These are phyloP conservation scores for Astraeus odoratus DNA, from an alignment of 768 basidiomycete genomes.

Conservation along the genomic window DNA sequence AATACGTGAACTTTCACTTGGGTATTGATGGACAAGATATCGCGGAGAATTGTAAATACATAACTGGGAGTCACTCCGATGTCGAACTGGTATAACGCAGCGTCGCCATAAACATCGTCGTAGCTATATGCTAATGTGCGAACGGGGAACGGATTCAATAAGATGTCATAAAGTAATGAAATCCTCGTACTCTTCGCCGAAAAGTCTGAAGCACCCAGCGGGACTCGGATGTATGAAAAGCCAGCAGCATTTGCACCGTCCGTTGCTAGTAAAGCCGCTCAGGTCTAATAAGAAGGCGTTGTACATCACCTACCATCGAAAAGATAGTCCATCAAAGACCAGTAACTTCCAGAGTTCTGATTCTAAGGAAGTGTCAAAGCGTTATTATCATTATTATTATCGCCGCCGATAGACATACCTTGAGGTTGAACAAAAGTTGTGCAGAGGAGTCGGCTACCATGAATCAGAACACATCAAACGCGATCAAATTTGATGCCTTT, in stretches of 20 bases:
- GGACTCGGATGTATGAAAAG: slow-evolving; percentile 60
- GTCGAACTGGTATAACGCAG: slow-evolving; percentile 49
- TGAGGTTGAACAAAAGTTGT: slow-evolving; percentile 50
- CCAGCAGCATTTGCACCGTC: slow-evolving; percentile 61
- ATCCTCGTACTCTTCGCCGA: slow-evolving; percentile 43
- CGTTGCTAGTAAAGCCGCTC: slow-evolving; percentile 30
- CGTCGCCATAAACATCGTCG: slow-evolving; percentile 58
- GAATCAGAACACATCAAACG: slow-evolving; percentile 2
- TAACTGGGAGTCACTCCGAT: slow-evolving; percentile 53
- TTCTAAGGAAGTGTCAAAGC: slow-evolving; percentile 26
- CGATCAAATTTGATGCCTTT: slow-evolving; percentile 9
- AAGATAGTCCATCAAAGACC: slow-evolving; percentile 48
- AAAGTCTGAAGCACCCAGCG: slow-evolving; percentile 71
- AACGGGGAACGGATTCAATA: slow-evolving; percentile 1
- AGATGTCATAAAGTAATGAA: neutral
- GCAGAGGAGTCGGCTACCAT: slow-evolving; percentile 66
- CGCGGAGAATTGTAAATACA: slow-evolving; percentile 54
- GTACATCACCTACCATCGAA: slow-evolving; percentile 34
- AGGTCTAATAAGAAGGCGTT: neutral
- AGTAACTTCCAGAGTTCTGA: slow-evolving; percentile 50
- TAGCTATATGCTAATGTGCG: slow-evolving; percentile 50
- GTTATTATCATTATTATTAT: slow-evolving; percentile 1
- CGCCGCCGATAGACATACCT: slow-evolving; percentile 34
- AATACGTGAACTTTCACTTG: slow-evolving; percentile 49
- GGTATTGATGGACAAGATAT: slow-evolving; percentile 54